Evolutionary conservation across 257 asterid species (phyloP), one percentile per base, ranked within the genome.

Genomic region (Thymus mandschuricus): DNA sequence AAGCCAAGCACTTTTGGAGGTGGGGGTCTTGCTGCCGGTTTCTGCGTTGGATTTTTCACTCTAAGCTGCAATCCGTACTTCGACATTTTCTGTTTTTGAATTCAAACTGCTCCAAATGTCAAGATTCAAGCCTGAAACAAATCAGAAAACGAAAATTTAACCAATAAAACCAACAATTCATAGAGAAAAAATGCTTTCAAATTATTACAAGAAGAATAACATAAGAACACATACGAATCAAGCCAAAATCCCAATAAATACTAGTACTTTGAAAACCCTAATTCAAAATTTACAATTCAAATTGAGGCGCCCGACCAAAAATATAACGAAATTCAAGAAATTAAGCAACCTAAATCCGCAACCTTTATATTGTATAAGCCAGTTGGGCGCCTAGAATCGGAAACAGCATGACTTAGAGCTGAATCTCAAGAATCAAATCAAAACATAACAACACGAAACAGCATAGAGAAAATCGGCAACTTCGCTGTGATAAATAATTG

Each of bases 21-120:
- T 9, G 96, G 87, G 64, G 98, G 90, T 64, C 75, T 88, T 5
- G 85, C 67, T 4, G 86, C 79, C 52, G 78, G 92, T 72, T 87
- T 92, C 88, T 84, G 92, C 73, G 85, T 90, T 0, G 89, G 88
- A 61, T 82, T 38, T 38, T 38, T 90, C 57, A 80, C 97, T 85
- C 98, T 84, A 66, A 92, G 92, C 10, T 92, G 97, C 65, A 92
- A 84, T 1, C 98, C 98, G 8, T 85, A 92, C 51, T 85, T 91
- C 56, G 90, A 88, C 86, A 79, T 88, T 10, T 73, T 58, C n/a
- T 41, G n/a, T 34, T 30, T 62, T 38, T 15, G 52, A 60, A 54
- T 35, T 11, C 11, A 55, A 59, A 62, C 31, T 13, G 21, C 68
- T 64, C 5, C 5, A 61, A 50, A 28, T 55, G 31, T 10, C 71